Percentiles rank a stretch among this genome's conserved stretches.
Evolutionary conservation across 257 asterid genomes (phyloP).

Genomic region (Penstemon barbatus): DNA sequence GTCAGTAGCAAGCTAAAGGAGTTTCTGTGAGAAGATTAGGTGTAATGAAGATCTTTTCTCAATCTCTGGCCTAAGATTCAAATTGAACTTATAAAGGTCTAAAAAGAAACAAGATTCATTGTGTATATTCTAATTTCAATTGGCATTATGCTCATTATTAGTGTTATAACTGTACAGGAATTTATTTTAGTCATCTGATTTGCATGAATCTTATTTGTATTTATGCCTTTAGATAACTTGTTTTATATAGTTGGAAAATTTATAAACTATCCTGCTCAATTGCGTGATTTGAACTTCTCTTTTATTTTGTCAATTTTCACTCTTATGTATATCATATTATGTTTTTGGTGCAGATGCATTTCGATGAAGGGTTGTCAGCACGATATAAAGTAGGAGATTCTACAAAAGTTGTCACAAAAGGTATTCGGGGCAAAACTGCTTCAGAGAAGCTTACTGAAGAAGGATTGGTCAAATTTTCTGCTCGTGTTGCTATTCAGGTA

Average conservation of each 20-base stretch:
- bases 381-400: slow-evolving; percentile 74
- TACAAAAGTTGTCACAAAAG: slow-evolving; percentile 76
- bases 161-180: not conserved
- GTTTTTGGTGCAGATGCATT: slow-evolving; percentile 68
- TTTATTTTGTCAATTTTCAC: not conserved
- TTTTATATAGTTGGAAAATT: not conserved
- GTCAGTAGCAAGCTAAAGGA: not conserved
- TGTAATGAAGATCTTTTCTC: not conserved
- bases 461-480: slow-evolving; percentile 88
- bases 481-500: slow-evolving; percentile 89
- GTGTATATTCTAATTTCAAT: not conserved
- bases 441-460: slow-evolving; percentile 92
- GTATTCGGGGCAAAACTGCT: slow-evolving; percentile 77
- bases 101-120: not conserved
- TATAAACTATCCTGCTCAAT: slow-evolving; percentile 3
- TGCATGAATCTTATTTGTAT: not conserved
- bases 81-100: not conserved
- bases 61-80: not conserved
- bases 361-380: slow-evolving; percentile 84
- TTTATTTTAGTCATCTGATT: slow-evolving; percentile 13
- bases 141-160: not conserved
- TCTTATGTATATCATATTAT: slow-evolving; percentile 25
- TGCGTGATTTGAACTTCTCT: slow-evolving; percentile 3
- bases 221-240: slow-evolving; percentile 17
- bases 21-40: not conserved